Conservation (phyloP, 2,329 filamentous ascomycete genomes). For the Venturiaceae sp. region DNA sequence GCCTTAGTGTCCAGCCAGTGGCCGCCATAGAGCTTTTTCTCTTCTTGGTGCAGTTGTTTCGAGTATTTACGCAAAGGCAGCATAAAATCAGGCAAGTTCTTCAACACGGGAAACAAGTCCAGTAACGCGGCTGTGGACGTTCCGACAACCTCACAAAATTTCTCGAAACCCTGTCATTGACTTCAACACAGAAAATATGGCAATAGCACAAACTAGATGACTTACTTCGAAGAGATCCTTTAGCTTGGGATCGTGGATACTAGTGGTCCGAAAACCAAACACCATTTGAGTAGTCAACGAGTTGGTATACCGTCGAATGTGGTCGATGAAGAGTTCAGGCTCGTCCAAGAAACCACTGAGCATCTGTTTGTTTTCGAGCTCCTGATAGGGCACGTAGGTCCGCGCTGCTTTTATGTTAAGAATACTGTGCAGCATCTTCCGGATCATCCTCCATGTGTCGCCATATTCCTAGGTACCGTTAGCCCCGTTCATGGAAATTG, state of each 20-base stretch:
- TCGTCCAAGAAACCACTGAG: constrained; percentile 35
- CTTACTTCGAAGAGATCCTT: constrained; percentile 20
- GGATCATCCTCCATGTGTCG: constrained; percentile 18
- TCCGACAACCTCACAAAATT: no score
- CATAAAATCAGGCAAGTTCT: neutral
- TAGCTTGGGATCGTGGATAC: constrained; percentile 20
- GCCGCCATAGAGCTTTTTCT: constrained; percentile 30
- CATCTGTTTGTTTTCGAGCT: constrained; percentile 47
- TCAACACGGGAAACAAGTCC: no score
- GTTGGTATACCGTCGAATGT: constrained; percentile 39
- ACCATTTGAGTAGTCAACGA: constrained; percentile 29
- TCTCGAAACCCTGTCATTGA: no score
- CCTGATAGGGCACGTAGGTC: constrained; percentile 45
- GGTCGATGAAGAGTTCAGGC: constrained; percentile 32
- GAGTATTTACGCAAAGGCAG: constrained; percentile 40
- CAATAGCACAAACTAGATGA: no score
- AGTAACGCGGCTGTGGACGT: no score
- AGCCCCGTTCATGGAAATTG: no score
- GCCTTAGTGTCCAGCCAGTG: constrained; percentile 17
- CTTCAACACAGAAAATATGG: no score
- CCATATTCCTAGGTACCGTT: no score
- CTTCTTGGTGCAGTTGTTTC: constrained; percentile 46
- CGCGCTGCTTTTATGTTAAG: constrained; percentile 9
- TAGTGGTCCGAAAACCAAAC: constrained; percentile 23
- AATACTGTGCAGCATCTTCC: constrained; percentile 24